Percentiles rank a stretch among this genome's conserved stretches.
Evolutionary conservation across 23 red algal species (phyloP).

Genomic region (Gracilaria gracilis): DNA sequence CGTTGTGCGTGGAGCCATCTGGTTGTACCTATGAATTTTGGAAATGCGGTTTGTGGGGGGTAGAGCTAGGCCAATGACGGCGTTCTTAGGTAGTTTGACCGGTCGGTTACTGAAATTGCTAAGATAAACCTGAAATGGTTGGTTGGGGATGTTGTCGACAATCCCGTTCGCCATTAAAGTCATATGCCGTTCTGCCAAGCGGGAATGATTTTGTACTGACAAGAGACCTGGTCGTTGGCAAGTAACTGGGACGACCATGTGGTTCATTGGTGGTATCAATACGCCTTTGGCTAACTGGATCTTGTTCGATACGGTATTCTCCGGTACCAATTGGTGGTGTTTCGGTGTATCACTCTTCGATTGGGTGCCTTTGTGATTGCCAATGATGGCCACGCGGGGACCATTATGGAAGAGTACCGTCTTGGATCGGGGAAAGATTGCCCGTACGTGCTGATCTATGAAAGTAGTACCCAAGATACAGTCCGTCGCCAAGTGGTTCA

Average conservation of each 20-base stretch:
- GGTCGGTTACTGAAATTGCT: too few species aligned
- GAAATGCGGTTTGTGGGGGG: too few species aligned
- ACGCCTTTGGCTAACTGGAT: neutral
- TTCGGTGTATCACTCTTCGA: neutral
- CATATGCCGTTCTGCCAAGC: neutral
- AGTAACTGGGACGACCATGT: neutral
- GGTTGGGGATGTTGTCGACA: neutral
- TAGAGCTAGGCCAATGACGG: too few species aligned
- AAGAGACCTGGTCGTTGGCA: neutral
- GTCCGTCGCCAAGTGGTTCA: neutral
- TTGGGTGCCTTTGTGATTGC: neutral
- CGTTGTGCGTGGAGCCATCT: too few species aligned
- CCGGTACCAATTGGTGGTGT: neutral
- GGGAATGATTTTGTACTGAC: neutral
- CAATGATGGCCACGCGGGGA: neutral
- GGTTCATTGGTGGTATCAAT: neutral
- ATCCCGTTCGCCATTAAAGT: slow-evolving; percentile 10
- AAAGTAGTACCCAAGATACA: neutral
- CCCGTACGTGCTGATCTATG: neutral
- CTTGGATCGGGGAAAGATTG: neutral
- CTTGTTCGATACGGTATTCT: neutral
- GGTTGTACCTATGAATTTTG: too few species aligned
- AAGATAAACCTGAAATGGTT: neutral
- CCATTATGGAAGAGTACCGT: neutral
- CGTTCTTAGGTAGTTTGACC: too few species aligned